A percentile compares a stretch with the other conserved stretches of the same genome.
phyloP scores from a whole-genome alignment of 2,329 filamentous ascomycete genomes.

The Paecilomyces fulvus region DNA sequence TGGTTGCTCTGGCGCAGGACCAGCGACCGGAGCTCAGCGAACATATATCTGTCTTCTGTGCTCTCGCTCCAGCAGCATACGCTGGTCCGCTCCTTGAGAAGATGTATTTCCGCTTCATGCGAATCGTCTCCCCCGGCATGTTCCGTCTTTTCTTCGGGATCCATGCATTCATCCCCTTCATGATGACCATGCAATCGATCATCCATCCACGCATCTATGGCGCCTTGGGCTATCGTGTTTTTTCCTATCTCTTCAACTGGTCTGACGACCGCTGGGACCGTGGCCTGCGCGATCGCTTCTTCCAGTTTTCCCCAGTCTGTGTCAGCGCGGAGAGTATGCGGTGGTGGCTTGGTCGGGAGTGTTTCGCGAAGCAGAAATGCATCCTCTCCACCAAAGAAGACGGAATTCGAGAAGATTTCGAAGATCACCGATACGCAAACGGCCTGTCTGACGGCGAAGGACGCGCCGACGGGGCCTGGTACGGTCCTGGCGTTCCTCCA shows the following conservation, averaged over 20 bases:
- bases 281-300: conserved; percentile 69
- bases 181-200: conserved; percentile 72
- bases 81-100: conserved; percentile 78
- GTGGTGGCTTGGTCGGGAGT: conserved; percentile 88
- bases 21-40: conserved; percentile 77
- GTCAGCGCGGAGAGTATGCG: conserved; percentile 84
- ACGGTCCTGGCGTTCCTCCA: conserved; percentile 67
- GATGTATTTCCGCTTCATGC: conserved; percentile 89
- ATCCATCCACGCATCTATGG: conserved; percentile 65
- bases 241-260: conserved; percentile 86
- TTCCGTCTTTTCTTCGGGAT: conserved; percentile 84
- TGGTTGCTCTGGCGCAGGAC: conserved; percentile 82
- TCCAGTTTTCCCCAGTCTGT: conserved; percentile 87
- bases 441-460: conserved; percentile 6
- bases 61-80: conserved; percentile 81
- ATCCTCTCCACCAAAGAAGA: conserved; percentile 73
- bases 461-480: conserved; percentile 59
- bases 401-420: conserved; percentile 50
- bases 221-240: conserved; percentile 77
- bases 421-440: conserved; percentile 21
- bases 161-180: conserved; percentile 85
- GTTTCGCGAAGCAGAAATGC: conserved; percentile 77
- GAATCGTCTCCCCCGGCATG: conserved; percentile 62
- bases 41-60: conserved; percentile 82
- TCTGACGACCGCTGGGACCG: conserved; percentile 77